Evolutionary conservation across 1,139 yeast genomes (phyloP).

Genomic region (Chernovozyma aurita): DNA sequence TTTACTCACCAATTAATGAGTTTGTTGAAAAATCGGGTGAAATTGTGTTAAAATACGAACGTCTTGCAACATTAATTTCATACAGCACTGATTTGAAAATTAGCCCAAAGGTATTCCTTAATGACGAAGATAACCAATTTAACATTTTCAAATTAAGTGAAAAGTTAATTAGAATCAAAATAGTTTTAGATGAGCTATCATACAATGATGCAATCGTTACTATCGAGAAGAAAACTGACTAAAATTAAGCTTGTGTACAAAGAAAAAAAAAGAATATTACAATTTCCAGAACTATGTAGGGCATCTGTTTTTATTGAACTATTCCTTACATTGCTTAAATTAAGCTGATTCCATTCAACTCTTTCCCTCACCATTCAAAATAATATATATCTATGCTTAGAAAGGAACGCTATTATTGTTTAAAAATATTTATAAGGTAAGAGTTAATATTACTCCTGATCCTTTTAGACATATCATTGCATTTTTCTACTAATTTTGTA

Average conservation of each 20-base stretch:
- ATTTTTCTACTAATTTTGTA: slow-evolving; percentile 31
- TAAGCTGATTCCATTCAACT: too few relatives aligned
- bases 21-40: slow-evolving; percentile 24
- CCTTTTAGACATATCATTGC: slow-evolving; percentile 37
- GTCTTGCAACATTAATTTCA: slow-evolving; percentile 32
- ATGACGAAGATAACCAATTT: slow-evolving; percentile 27
- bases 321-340: too few relatives aligned
- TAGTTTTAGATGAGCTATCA: slow-evolving; percentile 42
- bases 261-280: too few relatives aligned
- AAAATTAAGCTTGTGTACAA: too few relatives aligned
- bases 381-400: too few relatives aligned
- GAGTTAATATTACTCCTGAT: slow-evolving; percentile 47
- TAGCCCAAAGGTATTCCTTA: slow-evolving; percentile 34
- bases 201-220: slow-evolving; percentile 16
- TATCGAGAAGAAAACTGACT: slow-evolving; percentile 15
- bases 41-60: slow-evolving; percentile 29
- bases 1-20: slow-evolving; percentile 24
- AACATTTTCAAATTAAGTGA: slow-evolving; percentile 30
- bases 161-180: slow-evolving; percentile 41
- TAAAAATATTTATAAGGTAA: slow-evolving; percentile 14
- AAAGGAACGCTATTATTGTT: too few relatives aligned
- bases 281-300: too few relatives aligned
- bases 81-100: slow-evolving; percentile 36
- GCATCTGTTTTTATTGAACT: too few relatives aligned
- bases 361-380: too few relatives aligned